Base-by-base conservation (phyloP, 768 basidiomycete species). In the Lenzites betulinus region DNA sequence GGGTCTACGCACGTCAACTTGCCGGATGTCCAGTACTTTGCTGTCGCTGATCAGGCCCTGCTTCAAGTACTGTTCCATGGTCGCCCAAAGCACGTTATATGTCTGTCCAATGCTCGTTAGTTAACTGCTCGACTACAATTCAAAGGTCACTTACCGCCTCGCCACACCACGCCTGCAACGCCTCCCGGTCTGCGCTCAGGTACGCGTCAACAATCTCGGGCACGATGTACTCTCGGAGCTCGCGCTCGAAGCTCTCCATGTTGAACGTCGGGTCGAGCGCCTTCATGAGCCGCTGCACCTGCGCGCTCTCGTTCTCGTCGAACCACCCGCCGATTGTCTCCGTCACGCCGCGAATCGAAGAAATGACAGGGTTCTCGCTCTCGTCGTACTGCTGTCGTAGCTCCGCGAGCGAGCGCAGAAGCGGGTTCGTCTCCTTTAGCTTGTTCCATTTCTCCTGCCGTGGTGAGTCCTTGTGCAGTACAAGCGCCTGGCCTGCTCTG, bases 201-300 rank as follows among this genome's bases (percentile, higher is more conserved):
- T 97, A 98, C 26, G 95, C 96, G 70, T 99, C 97, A 7, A 99
- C 93, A 13, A 99, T 87, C 72, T 99, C 97, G 0, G 97, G 97
- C 2, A 99, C 85, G 63, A 99, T 99, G 69, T 98, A 99, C 75
- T 98, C 97, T 60, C 95, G 78, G 58, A 98, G 73, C 70, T 98
- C 97, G 60, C 89, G 81, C 69, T 93, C 89, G 69, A 97, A 98
- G 35, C 78, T 76, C 70, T 98, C 97, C 69, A 89, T 84, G 56
- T 83, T 87, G 76, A 97, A 99, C 26, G 75, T 72, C 5, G 97
- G 93, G 73, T 99, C 97, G 70, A 98, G 79, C n/a, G 78, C 72
- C 72, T 87, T 91, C 86, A 98, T 92, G 70, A 88, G 75, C 60
- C 92, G 83, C 69, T 89, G 87, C 30, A 98, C 96, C 73, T 92